A percentile compares a stretch with the other conserved stretches of the same genome.
Evolutionary conservation across 2,329 filamentous ascomycete species (phyloP).

Genomic region (Colletotrichum salicis): DNA sequence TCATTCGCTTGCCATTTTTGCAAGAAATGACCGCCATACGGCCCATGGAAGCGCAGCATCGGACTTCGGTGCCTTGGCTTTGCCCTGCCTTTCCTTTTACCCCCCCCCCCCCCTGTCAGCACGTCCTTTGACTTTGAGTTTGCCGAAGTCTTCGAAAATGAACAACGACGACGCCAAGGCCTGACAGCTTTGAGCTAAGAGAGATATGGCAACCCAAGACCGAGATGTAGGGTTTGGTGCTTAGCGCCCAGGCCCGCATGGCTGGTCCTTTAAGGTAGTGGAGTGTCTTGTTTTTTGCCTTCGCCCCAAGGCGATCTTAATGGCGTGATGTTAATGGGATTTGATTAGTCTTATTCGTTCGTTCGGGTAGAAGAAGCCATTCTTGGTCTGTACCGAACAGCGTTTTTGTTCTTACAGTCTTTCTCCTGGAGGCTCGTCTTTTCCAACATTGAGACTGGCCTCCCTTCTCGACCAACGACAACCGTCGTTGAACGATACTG

Average conservation of each 20-base stretch:
- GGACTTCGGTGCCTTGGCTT: background rate
- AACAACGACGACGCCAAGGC: background rate
- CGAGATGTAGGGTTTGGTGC: background rate
- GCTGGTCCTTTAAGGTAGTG: slow-evolving; percentile 2
- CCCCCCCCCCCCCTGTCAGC: background rate
- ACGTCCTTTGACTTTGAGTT: too few relatives aligned
- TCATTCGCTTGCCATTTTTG: background rate
- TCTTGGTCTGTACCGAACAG: background rate
- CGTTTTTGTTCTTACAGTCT: too few relatives aligned
- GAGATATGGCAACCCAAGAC: background rate
- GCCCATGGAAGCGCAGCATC: background rate
- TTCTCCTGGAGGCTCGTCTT: too few relatives aligned
- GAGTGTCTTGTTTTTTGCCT: background rate
- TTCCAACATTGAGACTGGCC: too few relatives aligned
- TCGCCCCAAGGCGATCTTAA: background rate
- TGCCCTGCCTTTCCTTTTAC: background rate
- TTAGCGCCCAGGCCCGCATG: background rate
- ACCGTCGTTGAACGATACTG: background rate
- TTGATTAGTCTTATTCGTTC: background rate
- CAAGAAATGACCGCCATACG: background rate
- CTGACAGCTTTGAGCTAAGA: background rate
- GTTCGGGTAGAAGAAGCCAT: background rate
- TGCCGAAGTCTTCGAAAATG: background rate
- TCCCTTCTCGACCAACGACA: background rate
- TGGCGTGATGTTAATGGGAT: background rate